These are phyloP conservation scores for Aspergillus piperis DNA, from an alignment of 2,329 filamentous ascomycete genomes.

Conservation along the genomic window DNA sequence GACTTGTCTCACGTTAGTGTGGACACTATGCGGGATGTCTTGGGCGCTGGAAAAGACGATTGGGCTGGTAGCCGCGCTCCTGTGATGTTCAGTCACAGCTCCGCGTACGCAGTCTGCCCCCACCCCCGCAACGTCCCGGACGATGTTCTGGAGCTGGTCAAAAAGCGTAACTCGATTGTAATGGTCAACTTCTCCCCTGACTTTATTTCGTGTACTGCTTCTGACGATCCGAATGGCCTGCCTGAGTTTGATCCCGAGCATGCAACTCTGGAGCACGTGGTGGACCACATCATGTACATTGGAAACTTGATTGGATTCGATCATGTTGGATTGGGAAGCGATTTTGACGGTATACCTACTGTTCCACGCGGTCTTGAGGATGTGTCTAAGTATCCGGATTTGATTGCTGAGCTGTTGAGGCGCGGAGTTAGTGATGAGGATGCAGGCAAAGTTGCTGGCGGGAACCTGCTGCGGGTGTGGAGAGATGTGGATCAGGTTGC, in stretches of 20 bases:
- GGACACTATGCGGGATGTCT: constrained; percentile 82
- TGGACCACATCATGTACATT: constrained; percentile 78
- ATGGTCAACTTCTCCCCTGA: constrained; percentile 89
- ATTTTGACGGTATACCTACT: constrained; percentile 70
- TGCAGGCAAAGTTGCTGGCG: constrained; percentile 72
- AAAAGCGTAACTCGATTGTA: constrained; percentile 70
- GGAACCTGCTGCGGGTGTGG: constrained; percentile 85
- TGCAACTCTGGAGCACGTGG: constrained; percentile 74
- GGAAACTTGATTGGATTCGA: constrained; percentile 81
- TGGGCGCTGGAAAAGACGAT: constrained; percentile 59
- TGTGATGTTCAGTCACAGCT: constrained; percentile 87
- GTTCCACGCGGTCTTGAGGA: constrained; percentile 78
- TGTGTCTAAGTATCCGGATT: constrained; percentile 76
- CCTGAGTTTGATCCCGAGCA: constrained; percentile 68
- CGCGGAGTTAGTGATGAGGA: constrained; percentile 74
- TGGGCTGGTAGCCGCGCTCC: constrained; percentile 78
- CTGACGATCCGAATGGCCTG: constrained; percentile 62
- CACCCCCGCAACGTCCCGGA: constrained; percentile 92
- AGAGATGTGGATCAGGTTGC: constrained; percentile 73
- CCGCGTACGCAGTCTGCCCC: constrained; percentile 75
- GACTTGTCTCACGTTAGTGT: constrained; percentile 78
- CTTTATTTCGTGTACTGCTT: constrained; percentile 74
- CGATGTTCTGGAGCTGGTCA: constrained; percentile 75
- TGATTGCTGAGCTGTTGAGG: constrained; percentile 73
- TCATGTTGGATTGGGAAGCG: constrained; percentile 83